A percentile compares a stretch with the other conserved stretches of the same genome.
phyloP scores from a whole-genome alignment of 768 basidiomycete genomes.

The Coprinopsis sp. region DNA sequence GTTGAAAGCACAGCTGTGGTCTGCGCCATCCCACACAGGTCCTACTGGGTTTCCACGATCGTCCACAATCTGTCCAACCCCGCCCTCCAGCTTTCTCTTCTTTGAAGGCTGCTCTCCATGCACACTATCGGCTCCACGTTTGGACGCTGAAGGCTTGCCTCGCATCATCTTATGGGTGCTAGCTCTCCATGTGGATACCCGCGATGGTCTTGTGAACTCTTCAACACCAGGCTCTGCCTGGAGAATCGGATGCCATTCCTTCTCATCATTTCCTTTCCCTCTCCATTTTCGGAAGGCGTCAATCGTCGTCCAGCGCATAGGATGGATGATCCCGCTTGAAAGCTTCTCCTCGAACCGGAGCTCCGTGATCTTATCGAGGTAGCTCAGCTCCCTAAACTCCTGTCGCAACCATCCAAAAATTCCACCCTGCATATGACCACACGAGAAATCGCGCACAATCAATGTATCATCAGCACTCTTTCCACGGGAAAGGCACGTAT shows the following conservation, averaged over 20 bases:
- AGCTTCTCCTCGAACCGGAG: constrained; percentile 20
- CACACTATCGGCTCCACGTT: background rate
- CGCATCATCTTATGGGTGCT: background rate
- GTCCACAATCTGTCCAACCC: background rate
- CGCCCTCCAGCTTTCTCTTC: background rate
- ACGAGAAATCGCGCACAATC: constrained; percentile 8
- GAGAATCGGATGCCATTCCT: background rate
- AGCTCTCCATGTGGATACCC: too few relatives aligned
- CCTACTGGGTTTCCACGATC: background rate
- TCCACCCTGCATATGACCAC: constrained; percentile 11
- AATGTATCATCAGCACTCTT: constrained; percentile 16
- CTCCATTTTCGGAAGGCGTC: background rate
- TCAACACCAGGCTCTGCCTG: background rate
- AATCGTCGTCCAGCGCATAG: background rate
- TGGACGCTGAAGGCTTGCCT: background rate
- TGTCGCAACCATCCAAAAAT: constrained; percentile 13
- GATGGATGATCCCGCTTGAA: background rate
- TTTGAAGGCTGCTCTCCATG: background rate
- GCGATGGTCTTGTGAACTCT: background rate
- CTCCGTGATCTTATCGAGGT: constrained; percentile 30
- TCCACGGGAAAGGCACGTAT: constrained; percentile 27
- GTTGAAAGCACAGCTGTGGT: constrained; percentile 1
- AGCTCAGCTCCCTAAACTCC: constrained; percentile 30
- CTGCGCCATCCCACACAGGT: constrained; percentile 2
- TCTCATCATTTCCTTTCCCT: background rate